Conservation (phyloP, 2,329 filamentous ascomycete species). For the Colletotrichum neosansevieriae region DNA sequence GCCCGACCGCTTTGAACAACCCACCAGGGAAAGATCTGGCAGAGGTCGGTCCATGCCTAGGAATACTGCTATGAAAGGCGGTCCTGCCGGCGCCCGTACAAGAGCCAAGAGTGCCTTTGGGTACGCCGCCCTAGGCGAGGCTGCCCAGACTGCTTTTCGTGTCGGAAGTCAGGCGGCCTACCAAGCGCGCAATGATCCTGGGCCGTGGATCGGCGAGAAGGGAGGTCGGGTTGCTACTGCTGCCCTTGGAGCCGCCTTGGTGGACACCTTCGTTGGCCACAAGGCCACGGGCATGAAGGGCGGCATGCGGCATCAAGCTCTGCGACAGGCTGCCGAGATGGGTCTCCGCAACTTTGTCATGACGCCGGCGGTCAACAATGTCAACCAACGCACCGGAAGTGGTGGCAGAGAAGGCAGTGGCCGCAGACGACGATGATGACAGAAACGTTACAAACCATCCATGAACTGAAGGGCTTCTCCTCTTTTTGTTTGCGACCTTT, state of each 20-base stretch:
- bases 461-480: too few relatives aligned
- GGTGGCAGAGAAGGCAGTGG: conserved; percentile 8
- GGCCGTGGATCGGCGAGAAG: conserved; percentile 62
- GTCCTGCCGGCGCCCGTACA: conserved; percentile 21
- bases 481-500: background rate
- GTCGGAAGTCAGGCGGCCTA: conserved; percentile 63
- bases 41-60: conserved; percentile 35
- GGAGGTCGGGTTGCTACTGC: conserved; percentile 62
- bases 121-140: conserved; percentile 43
- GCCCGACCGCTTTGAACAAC: conserved; percentile 14
- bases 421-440: conserved; percentile 12
- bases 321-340: conserved; percentile 40
- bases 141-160: conserved; percentile 59
- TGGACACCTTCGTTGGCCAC: conserved; percentile 58
- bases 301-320: conserved; percentile 41
- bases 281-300: conserved; percentile 46
- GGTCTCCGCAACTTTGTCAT: conserved; percentile 37
- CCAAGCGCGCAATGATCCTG: conserved; percentile 58
- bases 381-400: conserved; percentile 10
- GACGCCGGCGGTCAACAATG: conserved; percentile 32
- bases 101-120: conserved; percentile 42
- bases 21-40: conserved; percentile 16
- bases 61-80: background rate
- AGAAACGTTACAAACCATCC: too few relatives aligned
- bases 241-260: conserved; percentile 61